A percentile compares a stretch with the other conserved stretches of the same genome.
Evolutionary conservation across 768 basidiomycete genomes (phyloP).

Genomic region (Dioszegia crocea): DNA sequence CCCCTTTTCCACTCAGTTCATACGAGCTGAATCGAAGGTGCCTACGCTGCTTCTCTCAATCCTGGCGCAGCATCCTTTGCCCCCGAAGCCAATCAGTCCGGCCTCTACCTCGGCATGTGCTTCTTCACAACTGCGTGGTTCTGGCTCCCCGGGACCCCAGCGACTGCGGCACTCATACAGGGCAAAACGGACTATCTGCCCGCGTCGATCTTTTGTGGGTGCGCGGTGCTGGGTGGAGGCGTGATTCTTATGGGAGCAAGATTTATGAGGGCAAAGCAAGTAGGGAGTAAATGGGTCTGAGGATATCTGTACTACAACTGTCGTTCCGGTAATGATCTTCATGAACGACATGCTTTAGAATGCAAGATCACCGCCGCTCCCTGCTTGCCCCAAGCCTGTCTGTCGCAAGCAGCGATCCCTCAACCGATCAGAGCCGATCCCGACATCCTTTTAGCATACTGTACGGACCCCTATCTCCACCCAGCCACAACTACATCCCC

Average conservation of each 20-base stretch:
- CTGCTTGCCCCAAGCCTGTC: no score
- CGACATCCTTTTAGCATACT: no score
- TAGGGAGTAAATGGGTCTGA: conserved; percentile 8
- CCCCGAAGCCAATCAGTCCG: conserved; percentile 16
- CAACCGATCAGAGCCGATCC: no score
- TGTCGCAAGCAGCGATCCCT: no score
- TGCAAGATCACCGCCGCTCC: no score
- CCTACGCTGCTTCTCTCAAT: conserved; percentile 23
- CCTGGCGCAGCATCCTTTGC: conserved; percentile 25
- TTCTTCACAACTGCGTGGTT: conserved; percentile 34
- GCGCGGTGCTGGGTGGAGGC: conserved; percentile 11
- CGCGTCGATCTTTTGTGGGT: conserved; percentile 25
- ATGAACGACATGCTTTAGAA: no score
- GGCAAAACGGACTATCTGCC: conserved; percentile 21
- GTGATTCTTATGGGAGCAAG: background rate
- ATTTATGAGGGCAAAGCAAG: conserved; percentile 4
- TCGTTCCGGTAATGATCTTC: no score
- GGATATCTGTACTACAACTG: no score
- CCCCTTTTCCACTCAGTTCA: background rate
- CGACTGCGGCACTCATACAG: conserved; percentile 23
- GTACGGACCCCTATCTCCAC: no score
- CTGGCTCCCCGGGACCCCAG: conserved; percentile 24
- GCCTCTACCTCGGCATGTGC: conserved; percentile 31
- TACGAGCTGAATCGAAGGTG: conserved; percentile 13
- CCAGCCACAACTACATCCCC: no score